Base-by-base conservation (phyloP, 495 filamentous ascomycete species). In the Lasiosphaeria ovina region DNA sequence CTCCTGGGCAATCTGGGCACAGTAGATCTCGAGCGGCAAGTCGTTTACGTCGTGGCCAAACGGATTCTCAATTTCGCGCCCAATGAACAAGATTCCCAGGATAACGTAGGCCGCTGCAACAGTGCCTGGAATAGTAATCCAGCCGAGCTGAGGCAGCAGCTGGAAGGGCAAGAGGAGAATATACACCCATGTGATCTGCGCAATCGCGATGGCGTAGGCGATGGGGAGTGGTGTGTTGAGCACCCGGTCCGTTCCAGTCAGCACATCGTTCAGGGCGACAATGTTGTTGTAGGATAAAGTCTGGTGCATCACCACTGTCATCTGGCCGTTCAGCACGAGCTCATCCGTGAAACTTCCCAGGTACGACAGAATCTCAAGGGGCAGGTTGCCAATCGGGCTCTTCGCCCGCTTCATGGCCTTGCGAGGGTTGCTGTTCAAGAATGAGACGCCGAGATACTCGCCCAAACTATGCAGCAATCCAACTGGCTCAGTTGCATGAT, bases 21-120 rank as follows among this genome's bases (percentile, higher is more conserved):
- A 93, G 78, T 87, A 95, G 0, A 76, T 75, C 70, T 92, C 89
- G 0, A 95, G 81, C 8, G 89, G 89, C 12, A 96, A 78, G 69
- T 96, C 92, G 68, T 95, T 95, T 61, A 92, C 90, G 69, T 95
- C 92, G 54, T 85, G 76, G 33, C 92, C 91, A 72, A 96, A 95
- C 7, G 91, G 92, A 70, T 95, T 91, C 71, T 96, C 91, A 64
- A 96, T 88, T 74, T 95, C 90, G 64, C 86, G 84, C 31, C 92
- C 90, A 64, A 93, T 92, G 67, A 90, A 85, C 45, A 90, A 86
- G 59, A 96, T 85, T n/a, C 89, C 91, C 60, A 96, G 82, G 69
- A 96, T 93, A 62, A 95, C 94, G 70, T 96, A 95, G 6, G 90
- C 89, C 47, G 83, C 83, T 61, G 82, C 83, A 31, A 95, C 79